Evolutionary conservation across 371 early-diverging fungal species (phyloP), one percentile per base, ranked within the genome.

Genomic region (Apophysomyces variabilis): DNA sequence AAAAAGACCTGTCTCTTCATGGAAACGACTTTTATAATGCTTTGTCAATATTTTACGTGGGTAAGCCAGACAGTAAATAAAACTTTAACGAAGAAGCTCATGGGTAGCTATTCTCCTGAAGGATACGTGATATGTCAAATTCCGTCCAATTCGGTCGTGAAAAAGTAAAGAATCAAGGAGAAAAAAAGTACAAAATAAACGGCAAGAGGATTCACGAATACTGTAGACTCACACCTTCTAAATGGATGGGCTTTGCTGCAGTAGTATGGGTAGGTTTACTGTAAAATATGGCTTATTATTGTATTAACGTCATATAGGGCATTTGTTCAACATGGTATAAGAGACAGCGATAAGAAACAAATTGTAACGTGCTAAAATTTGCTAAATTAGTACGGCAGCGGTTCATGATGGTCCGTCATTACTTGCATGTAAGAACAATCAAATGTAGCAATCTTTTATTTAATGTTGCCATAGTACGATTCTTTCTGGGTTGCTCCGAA

Each of bases 21-120:
- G 65, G 65, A 6, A 60, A 61, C 12, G 69, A 69, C 16, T 69
- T 65, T 38, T 69, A 65, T 37, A 69, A 69, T 38, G 69, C 65
- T 14, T 45, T 69, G 18, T 54, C 61, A 3, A 26, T 69, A 1
- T 69, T 69, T 43, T 69, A 61, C 37, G 58, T 64, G 46, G 69
- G 69, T 38, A 21, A 43, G 62, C 57, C 3, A 3, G 32, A 26
- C 32, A 26, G 32, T 26, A 26, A 18, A 36, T 6, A 36, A 41
- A 18, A 13, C 14, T 35, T 12, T 14, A 7, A 39, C n/a, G 3
- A 54, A 16, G 4, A 2, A 50, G 14, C 21, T 12, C 46, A 61
- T 45, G 18, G 32, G 32, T 3, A 26, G 32, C 3, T 26, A 9
- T 26, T 5, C 44, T 32, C 7, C 44, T 9, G 2, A 36, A 68